Conservation (phyloP, 345 rosid genomes). For the Salix exigua region DNA sequence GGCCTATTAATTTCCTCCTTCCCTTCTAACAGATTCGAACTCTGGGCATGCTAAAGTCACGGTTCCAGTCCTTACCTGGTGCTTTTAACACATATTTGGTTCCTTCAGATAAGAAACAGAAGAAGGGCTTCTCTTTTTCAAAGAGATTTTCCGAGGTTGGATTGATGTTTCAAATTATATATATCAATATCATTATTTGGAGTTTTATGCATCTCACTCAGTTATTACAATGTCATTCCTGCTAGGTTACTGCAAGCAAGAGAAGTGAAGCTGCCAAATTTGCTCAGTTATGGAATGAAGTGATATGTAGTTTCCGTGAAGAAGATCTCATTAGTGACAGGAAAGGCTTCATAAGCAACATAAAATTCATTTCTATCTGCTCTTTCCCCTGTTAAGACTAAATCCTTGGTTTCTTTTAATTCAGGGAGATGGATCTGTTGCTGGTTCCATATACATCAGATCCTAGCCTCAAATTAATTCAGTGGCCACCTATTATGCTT, state of each 20-base stretch:
- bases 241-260: constrained; percentile 73
- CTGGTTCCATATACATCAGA: constrained; percentile 89
- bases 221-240: constrained; percentile 4
- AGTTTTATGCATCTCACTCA: not conserved
- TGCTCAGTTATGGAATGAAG: constrained; percentile 98
- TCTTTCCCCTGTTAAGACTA: constrained; percentile 17
- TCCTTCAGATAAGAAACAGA: constrained; percentile 70
- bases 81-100: constrained; percentile 87
- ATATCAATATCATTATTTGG: constrained; percentile 2
- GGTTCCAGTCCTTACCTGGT: constrained; percentile 91
- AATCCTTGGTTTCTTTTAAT: constrained; percentile 20
- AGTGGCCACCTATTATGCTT: constrained; percentile 98
- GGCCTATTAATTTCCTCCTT: not conserved
- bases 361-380: constrained; percentile 12
- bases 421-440: constrained; percentile 97
- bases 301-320: constrained; percentile 91
- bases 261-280: constrained; percentile 99
- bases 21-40: constrained; percentile 66
- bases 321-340: constrained; percentile 97
- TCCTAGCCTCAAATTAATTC: constrained; percentile 86
- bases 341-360: constrained; percentile 39
- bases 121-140: constrained; percentile 81
- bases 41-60: constrained; percentile 90
- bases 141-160: constrained; percentile 81
- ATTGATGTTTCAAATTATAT: constrained; percentile 12